These are phyloP conservation scores for Cordyceps pruinosa DNA, from an alignment of 2,329 filamentous ascomycete species.

Conservation along the genomic window DNA sequence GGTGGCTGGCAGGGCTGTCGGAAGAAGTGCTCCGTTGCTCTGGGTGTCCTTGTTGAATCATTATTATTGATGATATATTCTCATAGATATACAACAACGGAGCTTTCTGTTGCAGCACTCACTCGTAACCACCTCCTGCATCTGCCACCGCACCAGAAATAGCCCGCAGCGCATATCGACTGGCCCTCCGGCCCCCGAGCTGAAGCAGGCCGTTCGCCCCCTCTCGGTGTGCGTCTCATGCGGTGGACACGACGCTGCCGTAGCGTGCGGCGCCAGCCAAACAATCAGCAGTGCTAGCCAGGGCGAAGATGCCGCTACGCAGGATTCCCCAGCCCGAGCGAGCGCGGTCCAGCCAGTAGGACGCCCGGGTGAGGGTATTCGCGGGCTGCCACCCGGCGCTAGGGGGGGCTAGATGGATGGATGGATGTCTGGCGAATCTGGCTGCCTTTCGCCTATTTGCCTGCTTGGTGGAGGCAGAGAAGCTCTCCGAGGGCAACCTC, in stretches of 20 bases:
- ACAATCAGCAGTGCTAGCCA: conserved; percentile 6
- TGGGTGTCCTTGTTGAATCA: no score
- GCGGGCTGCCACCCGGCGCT: background rate
- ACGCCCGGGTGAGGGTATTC: background rate
- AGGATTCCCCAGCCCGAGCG: conserved; percentile 4
- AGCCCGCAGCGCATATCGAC: background rate
- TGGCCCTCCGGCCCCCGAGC: background rate
- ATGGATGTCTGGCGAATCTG: background rate
- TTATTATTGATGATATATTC: no score
- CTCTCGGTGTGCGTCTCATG: background rate
- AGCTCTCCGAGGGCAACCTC: no score
- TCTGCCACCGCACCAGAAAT: background rate
- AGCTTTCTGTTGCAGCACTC: no score
- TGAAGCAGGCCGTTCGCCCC: background rate
- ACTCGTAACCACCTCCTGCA: background rate
- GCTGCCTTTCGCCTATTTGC: background rate
- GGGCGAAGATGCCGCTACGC: conserved; percentile 9
- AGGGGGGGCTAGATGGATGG: background rate
- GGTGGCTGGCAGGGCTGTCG: background rate
- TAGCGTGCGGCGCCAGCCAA: background rate
- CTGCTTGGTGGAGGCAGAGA: background rate
- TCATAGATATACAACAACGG: no score
- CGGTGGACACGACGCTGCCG: background rate
- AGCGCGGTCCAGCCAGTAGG: conserved; percentile 2
- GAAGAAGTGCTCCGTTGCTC: background rate